These are phyloP conservation scores for Aspergillus alliaceus DNA, from an alignment of 2,329 filamentous ascomycete genomes.

Conservation along the genomic window DNA sequence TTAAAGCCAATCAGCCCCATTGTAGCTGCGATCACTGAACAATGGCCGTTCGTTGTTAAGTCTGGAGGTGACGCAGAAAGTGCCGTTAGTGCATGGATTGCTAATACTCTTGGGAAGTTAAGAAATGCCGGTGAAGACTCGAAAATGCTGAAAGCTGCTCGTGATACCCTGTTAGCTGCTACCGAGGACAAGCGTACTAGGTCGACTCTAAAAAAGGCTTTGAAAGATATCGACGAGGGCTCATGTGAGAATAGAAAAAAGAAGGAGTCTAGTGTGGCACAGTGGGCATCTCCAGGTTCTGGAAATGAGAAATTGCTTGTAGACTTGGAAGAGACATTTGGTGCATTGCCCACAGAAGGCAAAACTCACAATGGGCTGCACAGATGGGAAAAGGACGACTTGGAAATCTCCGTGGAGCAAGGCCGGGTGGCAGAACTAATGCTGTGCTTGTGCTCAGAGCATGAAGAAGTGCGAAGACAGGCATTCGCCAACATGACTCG, in stretches of 20 bases:
- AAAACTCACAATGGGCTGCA: conserved; percentile 48
- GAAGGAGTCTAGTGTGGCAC: conserved; percentile 7
- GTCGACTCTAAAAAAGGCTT: conserved; percentile 37
- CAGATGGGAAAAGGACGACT: conserved; percentile 72
- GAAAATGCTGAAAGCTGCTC: conserved; percentile 47
- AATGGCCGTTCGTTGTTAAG: conserved; percentile 69
- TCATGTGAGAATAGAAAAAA: conserved; percentile 13
- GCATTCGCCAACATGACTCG: conserved; percentile 48
- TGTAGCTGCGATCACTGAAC: conserved; percentile 70
- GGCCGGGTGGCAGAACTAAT: conserved; percentile 70
- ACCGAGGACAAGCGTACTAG: conserved; percentile 41
- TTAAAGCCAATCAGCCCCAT: conserved; percentile 59
- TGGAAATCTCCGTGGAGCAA: conserved; percentile 77
- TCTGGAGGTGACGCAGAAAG: conserved; percentile 47
- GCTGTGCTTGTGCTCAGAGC: conserved; percentile 71
- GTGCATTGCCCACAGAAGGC: conserved; percentile 48
- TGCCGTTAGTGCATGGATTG: conserved; percentile 59
- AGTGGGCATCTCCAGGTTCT: conserved; percentile 14
- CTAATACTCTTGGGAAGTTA: conserved; percentile 56
- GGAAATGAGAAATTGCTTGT: conserved; percentile 26
- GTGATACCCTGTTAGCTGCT: conserved; percentile 44
- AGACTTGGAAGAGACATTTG: conserved; percentile 56
- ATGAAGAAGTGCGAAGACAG: conserved; percentile 76
- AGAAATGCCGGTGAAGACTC: conserved; percentile 54
- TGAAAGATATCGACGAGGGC: conserved; percentile 18